Evolutionary conservation across 148 eudicot genomes (phyloP).

Genomic region (Linanthus parryae): DNA sequence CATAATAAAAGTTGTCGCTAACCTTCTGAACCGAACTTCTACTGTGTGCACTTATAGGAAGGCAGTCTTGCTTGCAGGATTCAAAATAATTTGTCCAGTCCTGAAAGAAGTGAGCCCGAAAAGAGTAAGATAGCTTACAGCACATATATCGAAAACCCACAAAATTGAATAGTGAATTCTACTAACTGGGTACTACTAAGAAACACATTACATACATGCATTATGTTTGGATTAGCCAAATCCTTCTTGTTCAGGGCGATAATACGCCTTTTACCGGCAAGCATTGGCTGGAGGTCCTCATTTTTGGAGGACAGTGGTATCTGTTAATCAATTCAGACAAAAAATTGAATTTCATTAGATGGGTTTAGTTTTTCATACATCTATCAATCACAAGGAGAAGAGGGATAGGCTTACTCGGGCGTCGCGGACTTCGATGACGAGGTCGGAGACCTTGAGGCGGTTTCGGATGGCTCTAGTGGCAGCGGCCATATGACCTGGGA

Average conservation of each 20-base stretch:
- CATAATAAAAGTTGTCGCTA: too few species aligned
- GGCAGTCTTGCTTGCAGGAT: conserved; percentile 60
- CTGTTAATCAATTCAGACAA: conserved; percentile 25
- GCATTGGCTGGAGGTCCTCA: conserved; percentile 66
- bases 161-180: too few species aligned
- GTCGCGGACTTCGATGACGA: conserved; percentile 95
- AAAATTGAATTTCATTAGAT: not conserved
- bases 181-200: too few species aligned
- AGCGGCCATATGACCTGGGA: conserved; percentile 99
- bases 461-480: conserved; percentile 87
- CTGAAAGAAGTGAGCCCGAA: conserved; percentile 39
- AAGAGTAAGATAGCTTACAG: too few species aligned
- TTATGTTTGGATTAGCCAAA: conserved; percentile 89
- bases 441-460: conserved; percentile 85
- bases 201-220: conserved; percentile 63
- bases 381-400: not conserved
- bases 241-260: conserved; percentile 96
- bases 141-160: too few species aligned
- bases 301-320: conserved; percentile 90
- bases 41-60: conserved; percentile 85
- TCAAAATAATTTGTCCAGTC: conserved; percentile 73
- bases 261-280: conserved; percentile 66
- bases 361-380: not conserved
- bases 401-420: conserved; percentile 46
- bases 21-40: conserved; percentile 85